Percentiles rank a stretch among this genome's conserved stretches.
Evolutionary conservation across 768 basidiomycete species (phyloP).

Genomic region (Suillus tomentosus): DNA sequence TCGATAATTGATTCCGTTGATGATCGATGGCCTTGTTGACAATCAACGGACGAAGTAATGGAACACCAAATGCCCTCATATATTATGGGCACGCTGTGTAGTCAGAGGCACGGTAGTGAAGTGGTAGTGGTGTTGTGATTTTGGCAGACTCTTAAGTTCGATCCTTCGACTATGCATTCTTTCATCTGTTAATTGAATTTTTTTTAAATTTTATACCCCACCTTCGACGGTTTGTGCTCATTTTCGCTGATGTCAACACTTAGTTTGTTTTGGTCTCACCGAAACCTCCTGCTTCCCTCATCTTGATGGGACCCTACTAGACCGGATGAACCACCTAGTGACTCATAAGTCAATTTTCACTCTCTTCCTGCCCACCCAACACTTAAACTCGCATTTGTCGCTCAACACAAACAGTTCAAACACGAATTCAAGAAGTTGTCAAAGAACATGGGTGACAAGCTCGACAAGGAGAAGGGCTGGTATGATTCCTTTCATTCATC

Average conservation of each 20-base stretch:
- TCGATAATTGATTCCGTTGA: neutral
- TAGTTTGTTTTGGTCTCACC: no score
- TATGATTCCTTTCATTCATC: conserved; percentile 39
- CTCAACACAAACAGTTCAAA: conserved; percentile 47
- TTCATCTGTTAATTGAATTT: neutral
- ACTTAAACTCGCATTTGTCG: no score
- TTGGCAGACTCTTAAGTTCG: neutral
- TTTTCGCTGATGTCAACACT: no score
- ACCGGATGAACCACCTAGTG: no score
- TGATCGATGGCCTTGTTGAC: neutral
- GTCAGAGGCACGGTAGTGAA: neutral
- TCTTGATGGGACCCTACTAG: no score
- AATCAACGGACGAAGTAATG: neutral
- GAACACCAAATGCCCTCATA: neutral
- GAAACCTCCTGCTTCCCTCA: no score
- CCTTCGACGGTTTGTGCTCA: no score
- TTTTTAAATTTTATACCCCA: no score
- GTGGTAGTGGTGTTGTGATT: neutral
- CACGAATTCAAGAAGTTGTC: conserved; percentile 90
- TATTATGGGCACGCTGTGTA: neutral
- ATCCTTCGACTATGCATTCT: neutral
- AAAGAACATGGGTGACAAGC: conserved; percentile 86
- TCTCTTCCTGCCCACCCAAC: no score
- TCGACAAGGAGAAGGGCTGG: conserved; percentile 93
- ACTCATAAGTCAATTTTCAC: no score